Base-by-base conservation (phyloP, 768 basidiomycete species). In the Cantharellus cinnabarinus region DNA sequence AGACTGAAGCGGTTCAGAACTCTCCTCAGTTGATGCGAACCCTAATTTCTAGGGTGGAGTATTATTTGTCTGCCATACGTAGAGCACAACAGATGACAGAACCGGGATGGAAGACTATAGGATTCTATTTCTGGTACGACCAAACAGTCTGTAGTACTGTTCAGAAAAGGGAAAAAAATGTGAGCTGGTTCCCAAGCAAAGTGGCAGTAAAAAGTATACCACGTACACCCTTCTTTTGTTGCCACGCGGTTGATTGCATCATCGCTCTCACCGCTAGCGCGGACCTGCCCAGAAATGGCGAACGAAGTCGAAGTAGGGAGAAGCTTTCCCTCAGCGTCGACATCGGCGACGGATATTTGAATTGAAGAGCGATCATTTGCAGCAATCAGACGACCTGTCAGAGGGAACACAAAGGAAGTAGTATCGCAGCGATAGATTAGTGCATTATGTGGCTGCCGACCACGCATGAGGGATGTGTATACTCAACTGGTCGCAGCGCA, bases 291-390 rank as follows among this genome's bases (percentile, higher is more conserved):
- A 70, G 82, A 90, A 59, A 99, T 82, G 50, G 93, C 95, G 68
- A 97, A 95, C 60, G 90, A 87, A 61, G 90, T 91, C 62, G 81
- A 80, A 54, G 85, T 85, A 68, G 71, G 69, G 65, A 85, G 71
- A 14, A 88, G 88, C 66, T 79, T 79, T 69, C 91, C 93, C 58
- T 79, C 80, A 65, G 83, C 80, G 69, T 98, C 93, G 68, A 99
- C 95, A 67, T 98, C 94, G 62, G 78, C 85, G 66, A 99, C 77
- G 73, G 82, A 85, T 72, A 99, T 83, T 71, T 99, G 95, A 68
- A 99, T 91, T 40, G 93, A 95, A 41, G 95, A 94, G 70, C 98
- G 89, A 75, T 99, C 95, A 76, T 98, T 98, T 66, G 94, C 88
- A 64, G 86, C 97, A 75, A 99, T 97, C 68, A 99, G 77, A 65